These are phyloP conservation scores for Cyclotella sp. DNA, from an alignment of 108 stramenopile species.

Conservation along the genomic window DNA sequence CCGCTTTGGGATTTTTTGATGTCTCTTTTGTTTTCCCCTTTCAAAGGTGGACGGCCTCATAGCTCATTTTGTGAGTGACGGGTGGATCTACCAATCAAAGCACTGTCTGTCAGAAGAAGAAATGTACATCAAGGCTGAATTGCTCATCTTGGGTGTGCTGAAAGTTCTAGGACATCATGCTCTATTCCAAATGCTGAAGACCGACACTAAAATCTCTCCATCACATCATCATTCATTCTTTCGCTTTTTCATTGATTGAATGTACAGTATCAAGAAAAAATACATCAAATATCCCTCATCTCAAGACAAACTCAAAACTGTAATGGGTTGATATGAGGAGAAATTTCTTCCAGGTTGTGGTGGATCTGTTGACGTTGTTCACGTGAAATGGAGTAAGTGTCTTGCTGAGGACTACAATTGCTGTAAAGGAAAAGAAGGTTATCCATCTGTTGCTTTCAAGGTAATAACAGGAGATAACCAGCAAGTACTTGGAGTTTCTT, in stretches of 20 bases:
- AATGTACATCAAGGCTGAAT: neutral
- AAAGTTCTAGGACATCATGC: constrained; percentile 3
- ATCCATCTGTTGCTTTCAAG: constrained; percentile 44
- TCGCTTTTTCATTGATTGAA: constrained; percentile 11
- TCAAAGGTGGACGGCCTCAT: constrained; percentile 6
- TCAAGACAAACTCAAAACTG: neutral
- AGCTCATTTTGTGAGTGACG: neutral
- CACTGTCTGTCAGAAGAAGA: neutral
- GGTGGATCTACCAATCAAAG: constrained; percentile 6
- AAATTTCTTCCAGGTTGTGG: constrained; percentile 39
- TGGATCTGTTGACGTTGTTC: constrained; percentile 50
- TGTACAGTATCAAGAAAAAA: constrained; percentile 18
- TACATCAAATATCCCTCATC: constrained; percentile 15
- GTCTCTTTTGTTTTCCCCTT: constrained; percentile 10
- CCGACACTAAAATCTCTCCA: constrained; percentile 6
- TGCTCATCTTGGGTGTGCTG: constrained; percentile 5
- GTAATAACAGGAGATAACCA: constrained; percentile 14
- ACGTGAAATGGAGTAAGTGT: constrained; percentile 41
- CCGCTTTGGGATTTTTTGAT: neutral
- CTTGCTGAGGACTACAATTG: constrained; percentile 31
- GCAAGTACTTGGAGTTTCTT: neutral
- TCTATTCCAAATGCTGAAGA: neutral
- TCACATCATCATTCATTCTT: constrained; percentile 9
- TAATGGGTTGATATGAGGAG: constrained; percentile 21
- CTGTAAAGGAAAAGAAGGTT: constrained; percentile 29